A percentile compares a stretch with the other conserved stretches of the same genome.
These are phyloP conservation scores for Mallotus japonicus DNA, from an alignment of 441 rosid genomes.

Conservation along the genomic window DNA sequence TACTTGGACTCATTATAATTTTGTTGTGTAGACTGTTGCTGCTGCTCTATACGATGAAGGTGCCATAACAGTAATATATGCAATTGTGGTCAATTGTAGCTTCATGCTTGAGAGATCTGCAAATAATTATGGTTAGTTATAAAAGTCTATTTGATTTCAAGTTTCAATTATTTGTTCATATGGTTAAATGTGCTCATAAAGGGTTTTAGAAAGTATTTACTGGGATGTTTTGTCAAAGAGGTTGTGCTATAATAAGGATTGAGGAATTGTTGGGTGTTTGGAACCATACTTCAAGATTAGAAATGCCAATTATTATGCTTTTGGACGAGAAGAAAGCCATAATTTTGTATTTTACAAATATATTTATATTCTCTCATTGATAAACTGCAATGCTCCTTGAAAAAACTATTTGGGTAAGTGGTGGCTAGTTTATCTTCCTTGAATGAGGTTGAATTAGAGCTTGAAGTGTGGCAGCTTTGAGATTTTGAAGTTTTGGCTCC, in stretches of 20 bases:
- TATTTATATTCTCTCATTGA: background rate
- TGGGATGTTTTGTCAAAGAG: background rate
- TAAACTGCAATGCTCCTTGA: background rate
- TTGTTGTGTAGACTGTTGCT: slow-evolving; percentile 71
- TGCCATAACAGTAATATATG: slow-evolving; percentile 70
- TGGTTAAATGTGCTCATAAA: background rate
- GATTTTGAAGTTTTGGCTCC: background rate
- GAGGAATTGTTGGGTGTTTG: background rate
- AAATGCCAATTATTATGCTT: background rate
- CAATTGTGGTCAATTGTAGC: slow-evolving; percentile 85
- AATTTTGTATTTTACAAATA: background rate
- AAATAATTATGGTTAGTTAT: slow-evolving; percentile 73
- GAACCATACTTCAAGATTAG: background rate
- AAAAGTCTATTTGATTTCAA: background rate
- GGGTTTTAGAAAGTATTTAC: background rate
- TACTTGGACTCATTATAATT: slow-evolving; percentile 20
- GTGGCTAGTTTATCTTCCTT: background rate
- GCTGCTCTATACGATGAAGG: slow-evolving; percentile 89
- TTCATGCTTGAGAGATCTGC: slow-evolving; percentile 97
- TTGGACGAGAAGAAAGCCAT: background rate
- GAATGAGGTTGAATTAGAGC: background rate
- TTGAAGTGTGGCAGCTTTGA: background rate
- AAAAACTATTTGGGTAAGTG: background rate
- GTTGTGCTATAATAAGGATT: background rate
- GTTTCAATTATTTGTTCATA: background rate